These are phyloP conservation scores for Pholiota microspora DNA, from an alignment of 768 basidiomycete genomes.

Conservation along the genomic window DNA sequence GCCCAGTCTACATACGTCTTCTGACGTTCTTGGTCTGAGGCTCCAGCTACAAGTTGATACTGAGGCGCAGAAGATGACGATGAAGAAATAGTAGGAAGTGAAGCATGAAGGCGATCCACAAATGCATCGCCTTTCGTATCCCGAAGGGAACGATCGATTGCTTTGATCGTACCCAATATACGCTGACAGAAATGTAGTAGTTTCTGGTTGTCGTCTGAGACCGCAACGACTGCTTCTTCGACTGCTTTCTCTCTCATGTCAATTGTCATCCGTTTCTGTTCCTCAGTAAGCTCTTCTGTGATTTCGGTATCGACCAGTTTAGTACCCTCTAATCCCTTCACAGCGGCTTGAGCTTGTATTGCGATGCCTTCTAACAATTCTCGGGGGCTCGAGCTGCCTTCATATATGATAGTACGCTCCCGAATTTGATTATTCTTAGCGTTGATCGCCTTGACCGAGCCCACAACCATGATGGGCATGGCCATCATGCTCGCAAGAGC, in stretches of 20 bases:
- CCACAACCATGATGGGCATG: slow-evolving; percentile 92
- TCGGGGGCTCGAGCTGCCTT: slow-evolving; percentile 87
- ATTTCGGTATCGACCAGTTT: slow-evolving; percentile 44
- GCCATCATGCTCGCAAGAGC: slow-evolving; percentile 94
- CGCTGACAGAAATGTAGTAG: slow-evolving; percentile 81
- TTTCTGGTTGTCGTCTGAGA: slow-evolving; percentile 75
- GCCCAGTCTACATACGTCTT: slow-evolving; percentile 87
- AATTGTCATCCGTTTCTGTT: slow-evolving; percentile 82
- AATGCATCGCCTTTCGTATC: slow-evolving; percentile 91
- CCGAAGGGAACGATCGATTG: slow-evolving; percentile 83
- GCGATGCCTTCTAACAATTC: slow-evolving; percentile 90
- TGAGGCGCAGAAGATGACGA: slow-evolving; percentile 35
- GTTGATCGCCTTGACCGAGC: slow-evolving; percentile 61
- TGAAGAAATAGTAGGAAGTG: slow-evolving; percentile 70
- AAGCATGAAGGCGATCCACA: slow-evolving; percentile 71
- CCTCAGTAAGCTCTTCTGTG: slow-evolving; percentile 77
- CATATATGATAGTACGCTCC: slow-evolving; percentile 84
- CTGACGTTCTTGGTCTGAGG: slow-evolving; percentile 64
- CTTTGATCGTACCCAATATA: slow-evolving; percentile 77
- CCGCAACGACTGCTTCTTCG: slow-evolving; percentile 39
- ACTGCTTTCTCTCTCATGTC: slow-evolving; percentile 66
- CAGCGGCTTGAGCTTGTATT: slow-evolving; percentile 89
- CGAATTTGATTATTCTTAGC: slow-evolving; percentile 62
- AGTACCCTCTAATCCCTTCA: slow-evolving; percentile 78
- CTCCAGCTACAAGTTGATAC: slow-evolving; percentile 46